Evolutionary conservation across 2,329 filamentous ascomycete genomes (phyloP), one percentile per base, ranked within the genome.

Genomic region (Exophiala dermatitidis): DNA sequence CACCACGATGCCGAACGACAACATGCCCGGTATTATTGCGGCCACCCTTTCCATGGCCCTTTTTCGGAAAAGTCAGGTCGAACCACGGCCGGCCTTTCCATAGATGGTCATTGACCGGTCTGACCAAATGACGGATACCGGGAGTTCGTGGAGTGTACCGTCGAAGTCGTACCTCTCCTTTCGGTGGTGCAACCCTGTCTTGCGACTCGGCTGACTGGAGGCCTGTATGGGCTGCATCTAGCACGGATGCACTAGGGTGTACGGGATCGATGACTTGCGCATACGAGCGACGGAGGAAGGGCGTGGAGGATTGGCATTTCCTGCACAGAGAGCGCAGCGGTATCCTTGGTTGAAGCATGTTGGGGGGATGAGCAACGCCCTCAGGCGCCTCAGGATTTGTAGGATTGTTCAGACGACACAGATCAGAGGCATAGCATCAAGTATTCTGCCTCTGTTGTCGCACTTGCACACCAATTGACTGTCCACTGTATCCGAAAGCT

Each of bases 121-220:
- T 82, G 69, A 85, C 86, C 61, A 98, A 76, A 80, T 98, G 93
- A 65, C 93, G 84, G 54, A 95, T 72, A 79, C 93, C 93, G 8
- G 91, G 91, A 0, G 93, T 96, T 64, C 89, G 84, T 34, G 93
- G 93, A 70, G 88, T 97, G 72, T 96, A 98, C 50, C 87, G 93
- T 64, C 88, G 84, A 69, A 97, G 69, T 42, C 77, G 72, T 10
- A 74, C 70, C 10, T 73, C 67, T 38, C 74, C 65, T 40, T 68
- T 66, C n/a, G 57, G 49, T 30, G 53, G 52, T 3, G 60, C 46
- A 28, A 63, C 46, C 7, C 65, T 53, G 38, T 54, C 54, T 34
- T 59, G 58, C 34, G 54, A 52, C 47, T 52, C 29, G 19, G 53
- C 31, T 10, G 52, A 12, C 5, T 52, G 44, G 9, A 37, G 33